phyloP scores from a whole-genome alignment of 2,329 filamentous ascomycete species.

The Beauveria varroae region DNA sequence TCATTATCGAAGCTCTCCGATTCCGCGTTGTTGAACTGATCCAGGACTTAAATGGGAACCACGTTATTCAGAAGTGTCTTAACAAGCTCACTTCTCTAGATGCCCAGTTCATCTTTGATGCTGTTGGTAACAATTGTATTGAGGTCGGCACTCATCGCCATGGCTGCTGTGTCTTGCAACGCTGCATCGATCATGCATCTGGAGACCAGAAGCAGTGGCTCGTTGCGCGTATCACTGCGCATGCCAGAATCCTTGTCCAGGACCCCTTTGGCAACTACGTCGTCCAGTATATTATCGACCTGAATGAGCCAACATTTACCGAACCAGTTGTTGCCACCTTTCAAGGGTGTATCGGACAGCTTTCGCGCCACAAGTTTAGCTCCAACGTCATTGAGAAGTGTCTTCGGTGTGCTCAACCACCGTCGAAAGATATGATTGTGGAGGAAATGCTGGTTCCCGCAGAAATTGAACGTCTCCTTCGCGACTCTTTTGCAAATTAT shows the following conservation, averaged over 20 bases:
- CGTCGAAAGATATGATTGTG: slow-evolving; percentile 73
- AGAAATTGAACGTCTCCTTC: slow-evolving; percentile 82
- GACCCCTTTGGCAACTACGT: slow-evolving; percentile 99
- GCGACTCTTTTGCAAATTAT: slow-evolving; percentile 94
- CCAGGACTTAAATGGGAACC: slow-evolving; percentile 95
- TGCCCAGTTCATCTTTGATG: slow-evolving; percentile 94
- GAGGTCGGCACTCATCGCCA: slow-evolving; percentile 94
- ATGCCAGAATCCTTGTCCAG: slow-evolving; percentile 84
- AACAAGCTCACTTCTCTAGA: slow-evolving; percentile 83
- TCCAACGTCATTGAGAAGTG: slow-evolving; percentile 99
- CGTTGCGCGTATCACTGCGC: slow-evolving; percentile 77
- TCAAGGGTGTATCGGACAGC: slow-evolving; percentile 59
- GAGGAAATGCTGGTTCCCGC: slow-evolving; percentile 66
- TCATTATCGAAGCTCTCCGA: slow-evolving; percentile 79
- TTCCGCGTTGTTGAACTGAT: slow-evolving; percentile 87
- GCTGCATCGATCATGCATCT: slow-evolving; percentile 94
- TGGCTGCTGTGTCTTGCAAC: slow-evolving; percentile 94
- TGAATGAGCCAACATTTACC: slow-evolving; percentile 81
- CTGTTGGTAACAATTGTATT: slow-evolving; percentile 79
- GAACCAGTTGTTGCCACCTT: slow-evolving; percentile 82
- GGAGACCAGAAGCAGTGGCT: slow-evolving; percentile 82
- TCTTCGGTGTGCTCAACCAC: slow-evolving; percentile 70
- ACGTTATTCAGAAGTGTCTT: slow-evolving; percentile 97
- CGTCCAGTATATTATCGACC: slow-evolving; percentile 95
- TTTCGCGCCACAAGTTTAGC: slow-evolving; percentile 96